These are phyloP conservation scores for Aristolochia californica DNA, from an alignment of 164 flowering plant species.

Conservation along the genomic window DNA sequence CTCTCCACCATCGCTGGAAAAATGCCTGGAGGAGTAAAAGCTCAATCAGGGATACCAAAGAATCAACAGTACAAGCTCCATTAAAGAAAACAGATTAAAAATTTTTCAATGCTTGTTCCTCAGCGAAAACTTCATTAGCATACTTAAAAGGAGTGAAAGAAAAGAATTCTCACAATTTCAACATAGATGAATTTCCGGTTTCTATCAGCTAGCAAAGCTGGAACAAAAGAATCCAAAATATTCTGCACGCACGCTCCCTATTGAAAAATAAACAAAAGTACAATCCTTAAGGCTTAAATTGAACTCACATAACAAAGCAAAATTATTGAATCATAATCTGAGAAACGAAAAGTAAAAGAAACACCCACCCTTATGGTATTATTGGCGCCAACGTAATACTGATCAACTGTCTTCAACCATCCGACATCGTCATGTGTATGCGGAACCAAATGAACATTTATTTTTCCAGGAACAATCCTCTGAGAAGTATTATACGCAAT, in stretches of 20 bases:
- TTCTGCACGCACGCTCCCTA: slow-evolving; percentile 71
- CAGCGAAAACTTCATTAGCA: neutral
- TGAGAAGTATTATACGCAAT: slow-evolving; percentile 42
- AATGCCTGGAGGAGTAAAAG: slow-evolving; percentile 43
- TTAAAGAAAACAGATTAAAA: neutral
- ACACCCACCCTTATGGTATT: slow-evolving; percentile 42
- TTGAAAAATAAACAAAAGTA: neutral
- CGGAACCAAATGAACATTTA: slow-evolving; percentile 55
- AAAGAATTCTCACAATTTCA: slow-evolving; percentile 23
- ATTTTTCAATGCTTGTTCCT: neutral
- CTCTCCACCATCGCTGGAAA: slow-evolving; percentile 94
- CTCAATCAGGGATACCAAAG: neutral
- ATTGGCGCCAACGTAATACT: slow-evolving; percentile 59
- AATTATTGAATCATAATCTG: no score
- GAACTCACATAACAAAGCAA: no score
- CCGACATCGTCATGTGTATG: slow-evolving; percentile 69
- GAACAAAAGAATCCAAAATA: slow-evolving; percentile 69
- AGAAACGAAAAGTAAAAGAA: neutral
- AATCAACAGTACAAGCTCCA: neutral
- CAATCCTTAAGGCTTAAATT: no score
- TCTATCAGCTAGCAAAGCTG: slow-evolving; percentile 69
- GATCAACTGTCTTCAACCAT: slow-evolving; percentile 63
- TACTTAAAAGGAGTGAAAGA: neutral
- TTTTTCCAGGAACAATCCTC: slow-evolving; percentile 35
- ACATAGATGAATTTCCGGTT: slow-evolving; percentile 77